Percentiles rank a stretch among this genome's conserved stretches.
Conservation (phyloP, 2,329 filamentous ascomycete species). For the Sporothrix protearum region DNA sequence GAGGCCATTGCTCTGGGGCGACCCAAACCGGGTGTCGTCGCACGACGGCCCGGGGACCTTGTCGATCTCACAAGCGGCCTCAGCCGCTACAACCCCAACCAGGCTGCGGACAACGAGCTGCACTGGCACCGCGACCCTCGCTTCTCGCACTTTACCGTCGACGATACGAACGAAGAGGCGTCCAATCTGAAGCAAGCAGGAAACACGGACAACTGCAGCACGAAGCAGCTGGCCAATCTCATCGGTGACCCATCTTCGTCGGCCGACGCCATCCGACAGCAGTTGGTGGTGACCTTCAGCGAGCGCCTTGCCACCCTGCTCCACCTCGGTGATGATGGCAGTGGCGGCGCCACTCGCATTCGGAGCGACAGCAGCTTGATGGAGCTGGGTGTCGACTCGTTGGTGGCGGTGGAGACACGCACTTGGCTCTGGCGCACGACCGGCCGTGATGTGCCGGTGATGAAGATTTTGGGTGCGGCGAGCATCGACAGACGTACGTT, state of each 20-base stretch:
- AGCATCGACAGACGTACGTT: constrained; percentile 32
- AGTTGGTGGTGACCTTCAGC: constrained; percentile 33
- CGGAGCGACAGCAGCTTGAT: constrained; percentile 35
- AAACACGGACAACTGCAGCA: constrained; percentile 11
- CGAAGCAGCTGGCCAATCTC: constrained; percentile 32
- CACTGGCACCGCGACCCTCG: constrained; percentile 45
- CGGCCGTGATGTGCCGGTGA: constrained; percentile 43
- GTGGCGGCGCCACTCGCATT: constrained; percentile 26
- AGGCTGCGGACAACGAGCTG: constrained; percentile 32
- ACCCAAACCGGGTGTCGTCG: constrained; percentile 26
- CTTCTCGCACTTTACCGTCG: constrained; percentile 40
- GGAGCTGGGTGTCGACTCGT: constrained; percentile 43
- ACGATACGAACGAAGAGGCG: background rate
- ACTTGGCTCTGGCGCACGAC: constrained; percentile 46
- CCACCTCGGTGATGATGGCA: constrained; percentile 28
- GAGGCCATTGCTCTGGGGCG: constrained; percentile 47
- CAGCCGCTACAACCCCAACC: constrained; percentile 37
- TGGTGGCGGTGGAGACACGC: constrained; percentile 43
- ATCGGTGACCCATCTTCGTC: constrained; percentile 20
- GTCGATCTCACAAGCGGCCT: constrained; percentile 42
- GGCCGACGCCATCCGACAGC: constrained; percentile 29
- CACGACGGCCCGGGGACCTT: constrained; percentile 22
- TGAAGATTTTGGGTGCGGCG: constrained; percentile 42
- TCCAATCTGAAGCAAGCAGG: background rate
- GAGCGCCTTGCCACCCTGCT: constrained; percentile 35